phyloP scores from a whole-genome alignment of 1,284 basidiomycete genomes.

The Ganoderma boninense region DNA sequence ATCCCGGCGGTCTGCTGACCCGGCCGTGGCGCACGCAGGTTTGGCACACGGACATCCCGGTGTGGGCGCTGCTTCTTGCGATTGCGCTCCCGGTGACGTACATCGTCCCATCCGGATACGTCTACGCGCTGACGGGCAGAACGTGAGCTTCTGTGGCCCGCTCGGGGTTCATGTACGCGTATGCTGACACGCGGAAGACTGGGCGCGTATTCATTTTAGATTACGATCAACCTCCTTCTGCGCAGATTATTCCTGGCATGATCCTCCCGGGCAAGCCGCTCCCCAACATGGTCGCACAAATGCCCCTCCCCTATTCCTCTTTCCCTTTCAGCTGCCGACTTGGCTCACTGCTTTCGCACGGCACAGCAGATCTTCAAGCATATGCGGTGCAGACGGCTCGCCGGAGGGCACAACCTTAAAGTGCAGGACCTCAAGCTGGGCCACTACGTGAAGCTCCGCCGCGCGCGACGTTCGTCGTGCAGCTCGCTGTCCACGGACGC shows the following conservation, averaged over 20 bases:
- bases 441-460: slow-evolving; percentile 97
- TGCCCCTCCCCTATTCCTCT: not conserved
- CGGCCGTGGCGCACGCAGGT: slow-evolving; percentile 52
- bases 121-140: slow-evolving; percentile 92
- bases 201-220: slow-evolving; percentile 47
- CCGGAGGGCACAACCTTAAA: slow-evolving; percentile 80
- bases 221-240: slow-evolving; percentile 88
- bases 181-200: slow-evolving; percentile 18
- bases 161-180: slow-evolving; percentile 6
- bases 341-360: not conserved
- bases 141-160: slow-evolving; percentile 10
- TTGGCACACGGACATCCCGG: slow-evolving; percentile 86
- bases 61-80: slow-evolving; percentile 86
- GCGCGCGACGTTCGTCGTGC: slow-evolving; percentile 87
- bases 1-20: slow-evolving; percentile 14
- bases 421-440: slow-evolving; percentile 95
- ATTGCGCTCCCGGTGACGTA: slow-evolving; percentile 85
- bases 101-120: slow-evolving; percentile 89
- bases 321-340: not conserved
- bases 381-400: slow-evolving; percentile 87
- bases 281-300: slow-evolving; percentile 81
- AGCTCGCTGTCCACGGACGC: slow-evolving; percentile 76
- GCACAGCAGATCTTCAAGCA: slow-evolving; percentile 83
- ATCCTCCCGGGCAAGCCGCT: slow-evolving; percentile 86
- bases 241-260: slow-evolving; percentile 93